Evolutionary conservation across 129 eudicot genomes (phyloP).

Genomic region (Scalesia atractyloides): DNA sequence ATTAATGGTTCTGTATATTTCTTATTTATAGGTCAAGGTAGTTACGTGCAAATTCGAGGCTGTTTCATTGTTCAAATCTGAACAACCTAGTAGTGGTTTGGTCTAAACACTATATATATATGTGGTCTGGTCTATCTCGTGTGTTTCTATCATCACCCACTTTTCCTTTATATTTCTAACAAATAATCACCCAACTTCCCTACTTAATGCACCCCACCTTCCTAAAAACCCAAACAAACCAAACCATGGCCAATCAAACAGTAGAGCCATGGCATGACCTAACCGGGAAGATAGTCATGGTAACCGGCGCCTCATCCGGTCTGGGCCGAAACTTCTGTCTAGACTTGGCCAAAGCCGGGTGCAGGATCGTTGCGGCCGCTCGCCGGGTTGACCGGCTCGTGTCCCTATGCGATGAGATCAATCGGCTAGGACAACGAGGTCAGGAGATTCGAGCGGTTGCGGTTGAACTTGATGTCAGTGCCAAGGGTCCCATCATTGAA

Average conservation of each 20-base stretch:
- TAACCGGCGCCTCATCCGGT: conserved; percentile 90
- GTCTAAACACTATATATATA: too few relatives aligned
- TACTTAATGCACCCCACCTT: too few relatives aligned
- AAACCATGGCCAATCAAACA: conserved; percentile 5
- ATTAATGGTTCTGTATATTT: too few relatives aligned
- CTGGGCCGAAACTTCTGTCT: conserved; percentile 62
- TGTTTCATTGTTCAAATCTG: too few relatives aligned
- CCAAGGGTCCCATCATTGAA: conserved; percentile 29
- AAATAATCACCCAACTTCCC: too few relatives aligned
- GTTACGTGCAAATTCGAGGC: too few relatives aligned
- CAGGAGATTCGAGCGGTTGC: conserved; percentile 15
- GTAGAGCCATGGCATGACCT: conserved; percentile 58
- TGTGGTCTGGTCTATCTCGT: too few relatives aligned
- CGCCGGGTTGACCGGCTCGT: conserved; percentile 63
- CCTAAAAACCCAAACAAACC: not conserved
- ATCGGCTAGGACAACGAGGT: conserved; percentile 8
- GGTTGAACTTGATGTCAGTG: conserved; percentile 31
- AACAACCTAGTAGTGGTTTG: too few relatives aligned
- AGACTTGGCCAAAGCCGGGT: conserved; percentile 73
- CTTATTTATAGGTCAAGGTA: too few relatives aligned
- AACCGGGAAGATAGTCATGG: conserved; percentile 62
- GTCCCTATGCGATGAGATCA: conserved; percentile 64
- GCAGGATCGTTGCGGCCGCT: conserved; percentile 64
- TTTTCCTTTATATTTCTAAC: too few relatives aligned
- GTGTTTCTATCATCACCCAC: too few relatives aligned